Percentiles rank a stretch among this genome's conserved stretches.
These are phyloP conservation scores for Mortierella sp. DNA, from an alignment of 371 early-diverging fungal genomes.

Conservation along the genomic window DNA sequence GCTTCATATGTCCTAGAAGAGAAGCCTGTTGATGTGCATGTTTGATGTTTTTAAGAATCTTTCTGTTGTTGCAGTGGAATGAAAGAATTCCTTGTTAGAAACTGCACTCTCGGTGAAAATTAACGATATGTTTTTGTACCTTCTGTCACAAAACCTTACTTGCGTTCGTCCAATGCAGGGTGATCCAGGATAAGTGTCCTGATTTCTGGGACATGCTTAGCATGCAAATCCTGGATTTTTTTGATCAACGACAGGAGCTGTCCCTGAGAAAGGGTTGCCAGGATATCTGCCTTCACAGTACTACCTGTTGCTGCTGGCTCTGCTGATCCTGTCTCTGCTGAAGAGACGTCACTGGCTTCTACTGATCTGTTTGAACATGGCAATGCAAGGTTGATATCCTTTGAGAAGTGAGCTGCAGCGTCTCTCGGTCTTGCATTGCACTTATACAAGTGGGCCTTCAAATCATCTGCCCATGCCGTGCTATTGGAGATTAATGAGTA, in stretches of 20 bases:
- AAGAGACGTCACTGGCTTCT: neutral
- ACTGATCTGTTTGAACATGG: constrained; percentile 61
- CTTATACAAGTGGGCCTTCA: constrained; percentile 75
- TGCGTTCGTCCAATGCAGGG: constrained; percentile 61
- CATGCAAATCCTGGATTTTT: constrained; percentile 61
- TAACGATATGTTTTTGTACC: neutral
- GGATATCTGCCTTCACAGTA: constrained; percentile 53
- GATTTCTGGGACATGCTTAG: constrained; percentile 61
- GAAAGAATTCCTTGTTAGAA: neutral
- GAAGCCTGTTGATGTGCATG: constrained; percentile 86
- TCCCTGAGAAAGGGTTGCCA: constrained; percentile 56
- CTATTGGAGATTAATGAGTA: constrained; percentile 43
- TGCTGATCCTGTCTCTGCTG: constrained; percentile 9
- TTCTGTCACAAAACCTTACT: constrained; percentile 46
- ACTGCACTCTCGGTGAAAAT: neutral
- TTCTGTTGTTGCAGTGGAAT: constrained; percentile 26
- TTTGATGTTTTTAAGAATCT: constrained; percentile 64
- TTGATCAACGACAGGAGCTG: constrained; percentile 63
- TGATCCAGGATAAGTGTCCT: constrained; percentile 62
- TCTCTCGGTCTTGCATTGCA: constrained; percentile 81
- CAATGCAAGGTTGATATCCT: constrained; percentile 70
- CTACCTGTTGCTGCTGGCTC: constrained; percentile 29
- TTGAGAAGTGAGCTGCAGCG: constrained; percentile 60
- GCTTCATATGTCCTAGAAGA: constrained; percentile 82
- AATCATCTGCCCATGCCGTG: constrained; percentile 73